Percentiles rank a stretch among this genome's conserved stretches.
Conservation (phyloP, 2,329 filamentous ascomycete genomes). For the Pestalotiopsis sp. region DNA sequence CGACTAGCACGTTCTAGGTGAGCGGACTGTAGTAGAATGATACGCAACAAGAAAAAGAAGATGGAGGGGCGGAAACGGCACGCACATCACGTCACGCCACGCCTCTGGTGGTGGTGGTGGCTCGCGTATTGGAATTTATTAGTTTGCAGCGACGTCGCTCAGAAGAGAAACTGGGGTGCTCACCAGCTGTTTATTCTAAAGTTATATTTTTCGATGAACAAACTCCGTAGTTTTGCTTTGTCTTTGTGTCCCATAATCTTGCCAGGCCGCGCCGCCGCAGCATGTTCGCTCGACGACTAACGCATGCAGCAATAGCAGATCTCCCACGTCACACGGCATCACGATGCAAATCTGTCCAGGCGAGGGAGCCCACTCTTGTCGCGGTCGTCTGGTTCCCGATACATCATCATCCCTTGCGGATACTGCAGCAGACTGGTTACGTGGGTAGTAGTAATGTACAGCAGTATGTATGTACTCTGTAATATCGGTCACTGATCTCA, state of each 20-base stretch:
- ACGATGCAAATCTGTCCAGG: not conserved
- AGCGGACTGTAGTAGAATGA: slow-evolving; percentile 1
- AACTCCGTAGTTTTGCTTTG: not conserved
- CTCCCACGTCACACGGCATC: not conserved
- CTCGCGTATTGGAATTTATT: not conserved
- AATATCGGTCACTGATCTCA: too few species aligned
- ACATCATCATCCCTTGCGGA: not conserved
- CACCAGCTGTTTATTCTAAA: not conserved
- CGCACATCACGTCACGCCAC: not conserved
- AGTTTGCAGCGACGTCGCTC: not conserved
- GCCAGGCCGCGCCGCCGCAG: not conserved
- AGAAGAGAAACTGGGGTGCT: not conserved
- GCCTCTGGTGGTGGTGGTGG: not conserved
- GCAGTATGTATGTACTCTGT: too few species aligned
- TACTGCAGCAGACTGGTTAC: not conserved
- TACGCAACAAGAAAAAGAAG: not conserved
- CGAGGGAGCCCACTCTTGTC: not conserved
- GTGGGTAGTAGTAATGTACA: too few species aligned
- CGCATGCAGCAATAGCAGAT: not conserved
- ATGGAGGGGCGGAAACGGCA: slow-evolving; percentile 9
- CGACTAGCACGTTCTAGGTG: slow-evolving; percentile 86
- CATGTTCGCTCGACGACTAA: not conserved
- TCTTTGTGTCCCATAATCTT: not conserved
- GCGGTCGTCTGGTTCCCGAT: too few species aligned
- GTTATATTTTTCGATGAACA: too few species aligned